phyloP scores from a whole-genome alignment of 768 basidiomycete genomes.

The Serpula lacrymans region DNA sequence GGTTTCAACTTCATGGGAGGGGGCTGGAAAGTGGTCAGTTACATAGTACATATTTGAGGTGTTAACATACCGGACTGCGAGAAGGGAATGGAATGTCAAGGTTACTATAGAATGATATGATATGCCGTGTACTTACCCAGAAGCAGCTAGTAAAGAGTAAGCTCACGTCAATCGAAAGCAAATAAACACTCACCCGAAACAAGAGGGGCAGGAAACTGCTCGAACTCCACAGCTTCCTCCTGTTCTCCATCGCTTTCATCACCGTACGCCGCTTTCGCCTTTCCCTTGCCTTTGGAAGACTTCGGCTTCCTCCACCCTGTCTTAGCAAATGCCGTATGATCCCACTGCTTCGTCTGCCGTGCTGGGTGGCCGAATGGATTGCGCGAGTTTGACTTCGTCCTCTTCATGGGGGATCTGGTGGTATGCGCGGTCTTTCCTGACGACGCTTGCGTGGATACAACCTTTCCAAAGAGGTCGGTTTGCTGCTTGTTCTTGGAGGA shows the following conservation, averaged over 20 bases:
- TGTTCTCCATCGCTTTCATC: constrained; percentile 51
- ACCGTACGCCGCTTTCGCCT: constrained; percentile 34
- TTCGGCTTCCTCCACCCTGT: constrained; percentile 61
- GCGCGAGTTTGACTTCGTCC: constrained; percentile 38
- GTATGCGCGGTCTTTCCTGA: constrained; percentile 21
- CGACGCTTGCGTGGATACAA: constrained; percentile 35
- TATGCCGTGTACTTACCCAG: constrained; percentile 44
- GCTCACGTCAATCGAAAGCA: constrained; percentile 1
- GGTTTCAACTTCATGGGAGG: constrained; percentile 74
- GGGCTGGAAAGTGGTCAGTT: constrained; percentile 38
- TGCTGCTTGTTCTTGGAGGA: constrained; percentile 45
- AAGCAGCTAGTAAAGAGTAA: constrained; percentile 28
- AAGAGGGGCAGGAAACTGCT: constrained; percentile 83
- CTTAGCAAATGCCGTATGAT: constrained; percentile 84
- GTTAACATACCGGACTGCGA: constrained; percentile 30
- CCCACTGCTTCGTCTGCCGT: constrained; percentile 82
- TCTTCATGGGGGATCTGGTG: constrained; percentile 35
- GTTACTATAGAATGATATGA: too few species aligned
- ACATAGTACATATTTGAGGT: not conserved
- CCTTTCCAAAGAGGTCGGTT: constrained; percentile 65
- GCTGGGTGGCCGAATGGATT: constrained; percentile 52
- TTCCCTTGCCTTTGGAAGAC: constrained; percentile 50
- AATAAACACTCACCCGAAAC: constrained; percentile 50
- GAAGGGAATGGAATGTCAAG: constrained; percentile 1
- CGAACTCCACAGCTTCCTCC: constrained; percentile 67